A percentile compares a stretch with the other conserved stretches of the same genome.
Conservation (phyloP, 2,329 filamentous ascomycete genomes). For the Lachnellula hyalina region DNA sequence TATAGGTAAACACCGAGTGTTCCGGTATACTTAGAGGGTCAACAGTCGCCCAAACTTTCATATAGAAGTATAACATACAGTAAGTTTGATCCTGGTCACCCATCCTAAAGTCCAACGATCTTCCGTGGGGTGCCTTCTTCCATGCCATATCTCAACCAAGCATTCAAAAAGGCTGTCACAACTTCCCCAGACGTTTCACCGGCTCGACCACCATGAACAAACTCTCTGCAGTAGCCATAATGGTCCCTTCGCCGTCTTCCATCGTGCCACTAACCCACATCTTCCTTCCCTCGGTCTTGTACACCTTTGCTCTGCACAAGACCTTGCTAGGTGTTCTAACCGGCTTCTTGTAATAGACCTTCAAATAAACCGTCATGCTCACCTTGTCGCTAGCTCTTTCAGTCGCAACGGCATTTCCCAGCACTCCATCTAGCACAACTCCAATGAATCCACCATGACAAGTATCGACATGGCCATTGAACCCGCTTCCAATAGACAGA, state of each 20-base stretch:
- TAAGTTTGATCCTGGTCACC: no score
- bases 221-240: slow-evolving; percentile 48
- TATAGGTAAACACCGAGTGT: no score
- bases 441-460: slow-evolving; percentile 57
- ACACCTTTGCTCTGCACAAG: slow-evolving; percentile 40
- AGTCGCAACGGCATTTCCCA: slow-evolving; percentile 26
- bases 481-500: slow-evolving; percentile 40
- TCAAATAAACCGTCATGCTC: slow-evolving; percentile 46
- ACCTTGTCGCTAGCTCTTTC: slow-evolving; percentile 13
- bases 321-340: slow-evolving; percentile 45
- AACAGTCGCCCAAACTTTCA: no score
- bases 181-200: slow-evolving; percentile 5
- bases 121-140: not conserved
- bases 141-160: not conserved
- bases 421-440: slow-evolving; percentile 52
- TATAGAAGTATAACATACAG: no score
- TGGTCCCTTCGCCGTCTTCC: slow-evolving; percentile 42
- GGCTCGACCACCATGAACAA: slow-evolving; percentile 36
- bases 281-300: slow-evolving; percentile 49
- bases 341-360: slow-evolving; percentile 48
- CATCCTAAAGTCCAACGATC: not conserved
- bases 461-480: slow-evolving; percentile 50
- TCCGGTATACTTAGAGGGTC: no score
- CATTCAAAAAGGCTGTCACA: slow-evolving; percentile 10
- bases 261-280: slow-evolving; percentile 44